These are phyloP conservation scores for Beta macrorhiza DNA, from an alignment of 179 eudicot genomes.

Conservation along the genomic window DNA sequence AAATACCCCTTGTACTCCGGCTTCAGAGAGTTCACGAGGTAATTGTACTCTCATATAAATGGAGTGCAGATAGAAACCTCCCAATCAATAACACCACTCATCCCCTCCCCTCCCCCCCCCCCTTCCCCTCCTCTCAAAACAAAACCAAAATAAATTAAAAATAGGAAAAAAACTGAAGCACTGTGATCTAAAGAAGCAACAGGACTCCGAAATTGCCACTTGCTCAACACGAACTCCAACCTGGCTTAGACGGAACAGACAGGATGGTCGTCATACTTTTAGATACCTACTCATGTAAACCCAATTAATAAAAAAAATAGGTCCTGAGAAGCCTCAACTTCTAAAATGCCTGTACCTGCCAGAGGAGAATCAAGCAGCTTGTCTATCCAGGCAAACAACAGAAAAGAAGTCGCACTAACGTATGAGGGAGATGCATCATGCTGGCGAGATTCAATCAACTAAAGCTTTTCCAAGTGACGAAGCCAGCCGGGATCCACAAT, in stretches of 20 bases:
- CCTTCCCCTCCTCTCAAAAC: too few species aligned
- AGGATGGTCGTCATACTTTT: constrained; percentile 9
- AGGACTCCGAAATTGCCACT: constrained; percentile 16
- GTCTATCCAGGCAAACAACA: constrained; percentile 39
- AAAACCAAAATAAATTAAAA: background rate
- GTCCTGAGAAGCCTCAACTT: constrained; percentile 19
- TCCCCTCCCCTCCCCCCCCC: too few species aligned
- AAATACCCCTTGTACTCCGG: background rate
- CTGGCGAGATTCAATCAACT: constrained; percentile 47
- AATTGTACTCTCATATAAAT: background rate
- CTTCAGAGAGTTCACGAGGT: too few species aligned
- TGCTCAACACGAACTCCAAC: constrained; percentile 1
- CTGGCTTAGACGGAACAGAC: too few species aligned
- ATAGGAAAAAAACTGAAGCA: background rate
- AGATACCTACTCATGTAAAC: constrained; percentile 32
- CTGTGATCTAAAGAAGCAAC: background rate
- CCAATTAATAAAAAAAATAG: background rate
- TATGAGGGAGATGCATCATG: constrained; percentile 47
- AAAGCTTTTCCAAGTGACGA: constrained; percentile 35
- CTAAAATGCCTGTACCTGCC: constrained; percentile 55
- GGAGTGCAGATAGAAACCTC: too few species aligned
- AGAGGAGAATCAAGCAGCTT: constrained; percentile 51
- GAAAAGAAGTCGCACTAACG: constrained; percentile 40
- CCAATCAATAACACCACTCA: background rate
- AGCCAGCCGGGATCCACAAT: constrained; percentile 30